These are phyloP conservation scores for Colletotrichum filicis DNA, from an alignment of 2,329 filamentous ascomycete species.

Conservation along the genomic window DNA sequence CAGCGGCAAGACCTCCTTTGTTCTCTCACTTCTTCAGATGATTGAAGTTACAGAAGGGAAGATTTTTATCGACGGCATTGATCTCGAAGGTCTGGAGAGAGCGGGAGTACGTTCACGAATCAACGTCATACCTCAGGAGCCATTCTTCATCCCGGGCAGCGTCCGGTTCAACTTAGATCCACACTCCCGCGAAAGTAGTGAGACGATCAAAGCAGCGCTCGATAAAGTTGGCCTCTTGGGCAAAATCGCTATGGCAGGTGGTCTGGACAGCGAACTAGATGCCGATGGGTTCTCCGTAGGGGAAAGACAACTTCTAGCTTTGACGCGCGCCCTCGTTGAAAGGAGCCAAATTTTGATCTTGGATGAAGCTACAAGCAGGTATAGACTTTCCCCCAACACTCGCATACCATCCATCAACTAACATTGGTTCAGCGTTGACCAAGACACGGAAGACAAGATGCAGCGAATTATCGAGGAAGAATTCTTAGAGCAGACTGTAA, in stretches of 20 bases:
- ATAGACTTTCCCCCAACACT: background rate
- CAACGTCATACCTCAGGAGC: conserved; percentile 62
- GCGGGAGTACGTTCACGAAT: conserved; percentile 43
- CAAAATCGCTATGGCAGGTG: conserved; percentile 49
- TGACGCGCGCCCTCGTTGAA: conserved; percentile 57
- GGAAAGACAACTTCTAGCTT: conserved; percentile 58
- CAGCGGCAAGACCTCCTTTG: conserved; percentile 48
- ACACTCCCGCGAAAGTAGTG: conserved; percentile 47
- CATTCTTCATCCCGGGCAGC: conserved; percentile 59
- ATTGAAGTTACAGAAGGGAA: conserved; percentile 53
- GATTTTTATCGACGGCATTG: conserved; percentile 57
- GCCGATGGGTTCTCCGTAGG: conserved; percentile 52
- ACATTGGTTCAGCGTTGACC: background rate
- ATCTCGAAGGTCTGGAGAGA: conserved; percentile 41
- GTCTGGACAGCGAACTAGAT: conserved; percentile 48
- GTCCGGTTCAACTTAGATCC: conserved; percentile 63
- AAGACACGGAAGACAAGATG: conserved; percentile 9
- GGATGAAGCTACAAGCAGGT: conserved; percentile 26
- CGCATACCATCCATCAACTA: background rate
- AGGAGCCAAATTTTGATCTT: conserved; percentile 32
- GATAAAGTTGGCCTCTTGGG: conserved; percentile 57
- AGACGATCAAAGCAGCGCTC: conserved; percentile 55
- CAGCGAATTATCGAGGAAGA: conserved; percentile 3
- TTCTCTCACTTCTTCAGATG: conserved; percentile 58
- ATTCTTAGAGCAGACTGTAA: conserved; percentile 6